A percentile compares a stretch with the other conserved stretches of the same genome.
These are phyloP conservation scores for Amauroascus niger DNA, from an alignment of 2,329 filamentous ascomycete genomes.

Conservation along the genomic window DNA sequence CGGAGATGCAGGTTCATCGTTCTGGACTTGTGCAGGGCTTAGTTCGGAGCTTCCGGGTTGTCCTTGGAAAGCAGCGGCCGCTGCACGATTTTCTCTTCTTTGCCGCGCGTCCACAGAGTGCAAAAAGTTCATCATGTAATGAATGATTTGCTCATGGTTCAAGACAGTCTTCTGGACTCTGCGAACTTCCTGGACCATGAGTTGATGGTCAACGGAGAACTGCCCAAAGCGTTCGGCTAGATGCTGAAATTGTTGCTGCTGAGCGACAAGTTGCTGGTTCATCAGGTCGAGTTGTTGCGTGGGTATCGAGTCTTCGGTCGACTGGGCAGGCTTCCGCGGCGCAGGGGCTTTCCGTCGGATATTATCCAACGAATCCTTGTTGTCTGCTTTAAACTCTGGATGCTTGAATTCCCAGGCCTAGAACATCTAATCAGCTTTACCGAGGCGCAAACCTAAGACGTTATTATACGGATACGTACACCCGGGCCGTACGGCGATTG, in stretches of 20 bases:
- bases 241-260: slow-evolving; percentile 82
- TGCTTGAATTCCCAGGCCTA: slow-evolving; percentile 96
- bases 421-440: not conserved
- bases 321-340: slow-evolving; percentile 61
- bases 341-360: slow-evolving; percentile 92
- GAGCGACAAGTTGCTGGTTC: slow-evolving; percentile 77
- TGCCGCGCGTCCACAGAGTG: slow-evolving; percentile 56
- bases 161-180: slow-evolving; percentile 60
- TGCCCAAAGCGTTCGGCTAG: slow-evolving; percentile 78
- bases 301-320: slow-evolving; percentile 64
- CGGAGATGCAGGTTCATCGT: slow-evolving; percentile 57
- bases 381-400: slow-evolving; percentile 88
- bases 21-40: slow-evolving; percentile 41
- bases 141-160: slow-evolving; percentile 62
- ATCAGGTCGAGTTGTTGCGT: slow-evolving; percentile 83
- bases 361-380: slow-evolving; percentile 92
- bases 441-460: not conserved
- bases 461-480: slow-evolving; percentile 40
- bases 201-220: slow-evolving; percentile 56
- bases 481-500: slow-evolving; percentile 72
- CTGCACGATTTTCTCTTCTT: slow-evolving; percentile 48
- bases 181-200: slow-evolving; percentile 55
- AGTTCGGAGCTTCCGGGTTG: slow-evolving; percentile 35
- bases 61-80: slow-evolving; percentile 31
- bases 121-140: slow-evolving; percentile 60